Percentiles rank a stretch among this genome's conserved stretches.
Conservation (phyloP, 75 land plant species). For the Sequoia sempervirens region DNA sequence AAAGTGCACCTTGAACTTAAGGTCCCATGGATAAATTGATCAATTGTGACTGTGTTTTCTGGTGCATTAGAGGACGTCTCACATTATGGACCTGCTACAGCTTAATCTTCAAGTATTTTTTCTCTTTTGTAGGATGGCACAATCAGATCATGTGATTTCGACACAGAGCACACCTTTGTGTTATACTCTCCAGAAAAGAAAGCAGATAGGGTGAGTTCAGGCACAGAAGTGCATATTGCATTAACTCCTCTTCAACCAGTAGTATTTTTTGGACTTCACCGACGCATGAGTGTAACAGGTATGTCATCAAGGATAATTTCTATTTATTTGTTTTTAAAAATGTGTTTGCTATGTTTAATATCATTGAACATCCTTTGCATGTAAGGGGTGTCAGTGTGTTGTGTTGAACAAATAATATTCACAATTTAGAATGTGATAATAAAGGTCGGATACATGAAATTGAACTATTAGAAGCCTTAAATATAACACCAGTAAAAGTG, state of each 20-base stretch:
- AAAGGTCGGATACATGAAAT: neutral
- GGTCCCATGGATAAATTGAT: neutral
- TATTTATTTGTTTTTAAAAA: neutral
- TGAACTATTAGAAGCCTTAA: neutral
- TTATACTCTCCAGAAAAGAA: conserved; percentile 90
- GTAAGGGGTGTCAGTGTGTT: neutral
- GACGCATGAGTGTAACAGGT: conserved; percentile 98
- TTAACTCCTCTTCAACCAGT: conserved; percentile 94
- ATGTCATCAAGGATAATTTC: conserved; percentile 1
- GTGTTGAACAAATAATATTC: neutral
- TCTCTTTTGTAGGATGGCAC: conserved; percentile 76
- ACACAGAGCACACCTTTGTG: conserved; percentile 84
- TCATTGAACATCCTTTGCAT: neutral
- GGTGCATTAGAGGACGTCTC: neutral
- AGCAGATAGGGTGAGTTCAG: conserved; percentile 55
- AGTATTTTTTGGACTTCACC: conserved; percentile 93
- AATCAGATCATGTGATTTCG: conserved; percentile 94
- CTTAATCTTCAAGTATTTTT: neutral
- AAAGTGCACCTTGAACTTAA: neutral
- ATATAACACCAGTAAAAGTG: neutral
- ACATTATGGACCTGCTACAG: neutral
- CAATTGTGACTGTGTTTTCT: neutral
- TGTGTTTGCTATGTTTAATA: neutral
- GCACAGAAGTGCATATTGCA: conserved; percentile 93
- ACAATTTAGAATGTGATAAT: neutral